Base-by-base conservation (phyloP, 192 early-diverging fungal genomes). In the Lobosporangium transversale region DNA sequence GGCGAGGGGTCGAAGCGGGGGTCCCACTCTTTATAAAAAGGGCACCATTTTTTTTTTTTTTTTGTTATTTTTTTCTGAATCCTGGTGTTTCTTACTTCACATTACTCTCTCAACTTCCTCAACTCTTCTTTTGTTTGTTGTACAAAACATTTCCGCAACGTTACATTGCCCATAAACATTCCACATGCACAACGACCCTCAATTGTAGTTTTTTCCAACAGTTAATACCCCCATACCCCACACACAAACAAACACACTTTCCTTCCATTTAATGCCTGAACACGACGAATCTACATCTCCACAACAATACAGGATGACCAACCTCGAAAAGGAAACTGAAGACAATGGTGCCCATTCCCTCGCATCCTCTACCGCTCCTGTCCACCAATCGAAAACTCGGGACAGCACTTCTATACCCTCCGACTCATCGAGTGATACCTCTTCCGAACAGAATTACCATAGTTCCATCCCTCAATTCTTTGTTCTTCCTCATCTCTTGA, bases 401-500 rank as follows among this genome's bases (percentile, higher is more conserved):
- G 21, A 29, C 21, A 20, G 44, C 30, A 33, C 14, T 37, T 29
- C 44, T n/a, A 36, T 11, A 15, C 23, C 30, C 35, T 1, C 32
- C 6, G 43, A 36, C 14, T 23, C 35, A 24, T 37, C 31, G 3
- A 32, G 30, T 4, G 3, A 24, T 21, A 33, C 1, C 31, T 35
- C 32, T 49, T 44, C 33, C 23, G 35, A 45, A 15, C 63, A 57
- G 26, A 36, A 23, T 44, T 2, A 63, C 18, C 33, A 30, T 24
- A 59, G 55, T 2, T 61, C 64, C 24, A 62, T 66, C 15, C 73
- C 73, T 11, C 64, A 61, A 24, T 37, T 76, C 36, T 76, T 76
- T 57, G 73, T 76, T 36, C 47, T 76, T 20, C 73, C 73, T 29
- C 73, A 76, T 31, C 36, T 76, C 20, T 29, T 76, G 40, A 65